Evolutionary conservation across 176 grass and related monocot species (phyloP).

Genomic region (Tillandsia fasciculata): DNA sequence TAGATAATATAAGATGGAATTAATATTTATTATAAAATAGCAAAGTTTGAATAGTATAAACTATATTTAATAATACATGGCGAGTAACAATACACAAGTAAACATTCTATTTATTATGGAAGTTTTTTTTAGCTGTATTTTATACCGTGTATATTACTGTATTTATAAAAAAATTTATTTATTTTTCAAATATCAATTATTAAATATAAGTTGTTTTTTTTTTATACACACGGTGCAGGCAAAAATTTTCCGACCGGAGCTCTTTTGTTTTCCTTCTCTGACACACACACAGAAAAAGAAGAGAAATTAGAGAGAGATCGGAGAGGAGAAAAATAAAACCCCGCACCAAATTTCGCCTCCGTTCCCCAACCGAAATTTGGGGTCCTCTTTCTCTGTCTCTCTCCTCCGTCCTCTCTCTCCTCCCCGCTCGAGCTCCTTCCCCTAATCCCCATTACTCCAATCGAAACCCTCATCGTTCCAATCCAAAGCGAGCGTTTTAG

Average conservation of each 20-base stretch:
- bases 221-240: no score
- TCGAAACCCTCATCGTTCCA: neutral
- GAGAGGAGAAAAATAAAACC: neutral
- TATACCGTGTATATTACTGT: no score
- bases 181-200: no score
- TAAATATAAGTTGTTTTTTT: no score
- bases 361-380: conserved; percentile 1
- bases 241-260: neutral
- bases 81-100: no score
- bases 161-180: no score
- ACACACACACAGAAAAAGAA: neutral
- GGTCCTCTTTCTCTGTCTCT: neutral
- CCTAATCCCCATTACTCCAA: neutral
- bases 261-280: neutral
- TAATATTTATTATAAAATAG: no score
- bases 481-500: neutral
- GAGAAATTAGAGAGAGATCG: neutral
- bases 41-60: no score
- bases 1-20: no score
- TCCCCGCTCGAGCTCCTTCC: neutral
- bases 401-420: neutral
- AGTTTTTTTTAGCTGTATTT: no score
- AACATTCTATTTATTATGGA: no score
- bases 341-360: neutral
- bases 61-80: no score